Conservation (phyloP, 2,329 filamentous ascomycete species). For the Verticillium alfalfae region DNA sequence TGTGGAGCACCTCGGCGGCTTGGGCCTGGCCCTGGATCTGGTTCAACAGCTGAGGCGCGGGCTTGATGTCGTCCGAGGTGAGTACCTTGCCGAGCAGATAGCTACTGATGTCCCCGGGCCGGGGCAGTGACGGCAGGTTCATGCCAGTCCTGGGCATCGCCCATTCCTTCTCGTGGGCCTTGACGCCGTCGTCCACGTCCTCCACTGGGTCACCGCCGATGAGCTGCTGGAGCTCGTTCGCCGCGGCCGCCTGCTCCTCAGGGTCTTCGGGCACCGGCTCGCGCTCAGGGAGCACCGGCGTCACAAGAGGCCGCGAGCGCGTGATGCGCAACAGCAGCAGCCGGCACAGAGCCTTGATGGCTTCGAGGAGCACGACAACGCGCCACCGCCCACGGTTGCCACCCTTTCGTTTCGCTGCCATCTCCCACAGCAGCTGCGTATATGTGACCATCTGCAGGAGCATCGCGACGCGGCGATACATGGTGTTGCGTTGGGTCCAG, state of each 20-base stretch:
- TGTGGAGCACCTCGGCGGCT: slow-evolving; percentile 84
- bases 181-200: slow-evolving; percentile 23
- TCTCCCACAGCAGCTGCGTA: slow-evolving; percentile 94
- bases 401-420: slow-evolving; percentile 83
- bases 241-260: slow-evolving; percentile 31
- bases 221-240: slow-evolving; percentile 32
- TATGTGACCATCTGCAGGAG: slow-evolving; percentile 88
- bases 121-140: slow-evolving; percentile 76
- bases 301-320: slow-evolving; percentile 74
- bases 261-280: slow-evolving; percentile 65
- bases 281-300: slow-evolving; percentile 78
- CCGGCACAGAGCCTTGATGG: slow-evolving; percentile 78
- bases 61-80: slow-evolving; percentile 94
- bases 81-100: slow-evolving; percentile 88
- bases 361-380: slow-evolving; percentile 78
- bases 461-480: slow-evolving; percentile 78
- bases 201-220: slow-evolving; percentile 32
- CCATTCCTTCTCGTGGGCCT: slow-evolving; percentile 59
- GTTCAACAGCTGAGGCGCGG: slow-evolving; percentile 80
- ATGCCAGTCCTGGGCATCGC: slow-evolving; percentile 92
- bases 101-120: slow-evolving; percentile 72
- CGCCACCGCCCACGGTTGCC: slow-evolving; percentile 79
- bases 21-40: slow-evolving; percentile 68
- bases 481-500: slow-evolving; percentile 56
- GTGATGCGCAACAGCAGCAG: slow-evolving; percentile 78